A percentile compares a stretch with the other conserved stretches of the same genome.
phyloP scores from a whole-genome alignment of 306 rosid genomes.

The Astragalus glycyphyllos region DNA sequence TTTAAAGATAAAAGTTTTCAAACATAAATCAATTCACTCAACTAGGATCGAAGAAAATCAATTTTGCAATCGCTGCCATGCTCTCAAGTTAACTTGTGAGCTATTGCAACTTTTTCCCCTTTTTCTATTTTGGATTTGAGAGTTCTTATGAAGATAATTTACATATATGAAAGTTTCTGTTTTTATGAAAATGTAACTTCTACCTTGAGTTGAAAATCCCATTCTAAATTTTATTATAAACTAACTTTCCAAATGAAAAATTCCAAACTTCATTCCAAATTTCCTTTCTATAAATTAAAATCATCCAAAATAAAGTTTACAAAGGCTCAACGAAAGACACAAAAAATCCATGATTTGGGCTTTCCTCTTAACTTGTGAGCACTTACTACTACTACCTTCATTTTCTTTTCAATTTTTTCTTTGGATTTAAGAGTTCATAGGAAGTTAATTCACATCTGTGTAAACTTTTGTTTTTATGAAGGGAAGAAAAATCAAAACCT shows the following conservation, averaged over 20 bases:
- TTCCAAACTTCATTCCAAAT: too few species aligned
- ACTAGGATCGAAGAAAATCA: neutral
- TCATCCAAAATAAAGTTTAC: too few species aligned
- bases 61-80: neutral
- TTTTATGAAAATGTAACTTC: neutral
- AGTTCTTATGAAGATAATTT: conserved; percentile 9
- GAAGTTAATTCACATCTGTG: conserved; percentile 6
- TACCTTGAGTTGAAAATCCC: neutral
- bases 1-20: neutral
- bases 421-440: neutral
- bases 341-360: conserved; percentile 12
- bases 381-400: neutral
- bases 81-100: neutral
- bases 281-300: too few species aligned
- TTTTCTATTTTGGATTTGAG: neutral
- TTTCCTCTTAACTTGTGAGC: conserved; percentile 8
- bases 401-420: neutral
- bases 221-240: neutral
- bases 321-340: too few species aligned
- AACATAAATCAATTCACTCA: neutral
- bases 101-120: too few species aligned
- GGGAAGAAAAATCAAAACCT: neutral
- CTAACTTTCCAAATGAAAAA: neutral
- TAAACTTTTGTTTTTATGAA: neutral
- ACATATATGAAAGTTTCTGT: neutral